Evolutionary conservation across 352 stramenopile species (phyloP).

Genomic region (Phytophthora citrophthora): DNA sequence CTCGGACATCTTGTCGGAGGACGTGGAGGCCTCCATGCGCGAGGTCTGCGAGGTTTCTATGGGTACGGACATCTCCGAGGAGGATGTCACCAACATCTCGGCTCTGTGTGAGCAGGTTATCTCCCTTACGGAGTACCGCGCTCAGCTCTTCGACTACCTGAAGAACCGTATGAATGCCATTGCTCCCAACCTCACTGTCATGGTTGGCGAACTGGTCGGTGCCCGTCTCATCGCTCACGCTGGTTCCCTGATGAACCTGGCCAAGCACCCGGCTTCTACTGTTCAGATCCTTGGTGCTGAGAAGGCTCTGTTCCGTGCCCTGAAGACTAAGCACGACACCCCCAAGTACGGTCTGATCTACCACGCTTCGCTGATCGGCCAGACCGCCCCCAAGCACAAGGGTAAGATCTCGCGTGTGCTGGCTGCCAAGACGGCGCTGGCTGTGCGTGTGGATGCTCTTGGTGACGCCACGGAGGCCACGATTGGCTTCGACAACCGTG

Average conservation of each 20-base stretch:
- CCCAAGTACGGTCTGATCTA: slow-evolving; percentile 99
- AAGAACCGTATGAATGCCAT: slow-evolving; percentile 99
- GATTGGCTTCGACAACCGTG: slow-evolving; percentile 97
- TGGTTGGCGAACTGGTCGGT: slow-evolving; percentile 99
- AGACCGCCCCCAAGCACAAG: slow-evolving; percentile 99
- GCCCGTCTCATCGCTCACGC: slow-evolving; percentile 99
- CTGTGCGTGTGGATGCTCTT: slow-evolving; percentile 99
- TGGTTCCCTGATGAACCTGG: slow-evolving; percentile 99
- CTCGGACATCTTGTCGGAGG: slow-evolving; percentile 87
- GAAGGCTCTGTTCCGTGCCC: slow-evolving; percentile 99
- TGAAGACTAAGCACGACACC: slow-evolving; percentile 99
- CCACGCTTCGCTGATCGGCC: slow-evolving; percentile 99
- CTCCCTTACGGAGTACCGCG: slow-evolving; percentile 89
- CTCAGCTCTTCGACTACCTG: slow-evolving; percentile 99
- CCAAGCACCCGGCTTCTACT: slow-evolving; percentile 99
- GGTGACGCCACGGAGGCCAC: slow-evolving; percentile 95
- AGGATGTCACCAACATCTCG: slow-evolving; percentile 98
- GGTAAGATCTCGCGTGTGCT: slow-evolving; percentile 99
- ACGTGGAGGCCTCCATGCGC: slow-evolving; percentile 96
- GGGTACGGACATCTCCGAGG: slow-evolving; percentile 99
- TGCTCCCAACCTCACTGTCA: slow-evolving; percentile 99
- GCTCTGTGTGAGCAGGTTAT: slow-evolving; percentile 93
- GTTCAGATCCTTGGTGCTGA: slow-evolving; percentile 99
- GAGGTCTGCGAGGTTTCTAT: slow-evolving; percentile 99
- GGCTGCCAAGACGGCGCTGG: slow-evolving; percentile 98